Conservation (phyloP, 2,329 filamentous ascomycete genomes). For the Coniosporium tulheliwenetii region DNA sequence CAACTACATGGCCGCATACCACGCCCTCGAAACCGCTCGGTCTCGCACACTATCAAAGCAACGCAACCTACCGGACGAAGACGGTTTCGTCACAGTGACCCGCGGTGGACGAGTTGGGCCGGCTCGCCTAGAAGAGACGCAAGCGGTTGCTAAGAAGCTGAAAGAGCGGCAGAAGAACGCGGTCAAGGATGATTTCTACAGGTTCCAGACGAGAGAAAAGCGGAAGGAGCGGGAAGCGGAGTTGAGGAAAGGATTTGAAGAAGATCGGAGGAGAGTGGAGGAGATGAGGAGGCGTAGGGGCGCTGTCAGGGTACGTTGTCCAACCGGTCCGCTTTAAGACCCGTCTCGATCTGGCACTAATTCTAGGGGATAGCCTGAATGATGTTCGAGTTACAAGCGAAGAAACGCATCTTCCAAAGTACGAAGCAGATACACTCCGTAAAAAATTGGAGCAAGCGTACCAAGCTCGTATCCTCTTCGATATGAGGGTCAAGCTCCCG, state of each 20-base stretch:
- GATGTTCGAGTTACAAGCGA: no score
- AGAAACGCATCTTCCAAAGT: no score
- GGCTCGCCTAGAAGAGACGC: constrained; percentile 55
- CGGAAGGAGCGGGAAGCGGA: constrained; percentile 59
- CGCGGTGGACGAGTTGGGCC: constrained; percentile 60
- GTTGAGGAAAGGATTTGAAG: constrained; percentile 57
- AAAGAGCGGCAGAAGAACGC: constrained; percentile 43
- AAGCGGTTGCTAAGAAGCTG: constrained; percentile 45
- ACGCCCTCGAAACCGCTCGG: constrained; percentile 49
- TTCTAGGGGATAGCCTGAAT: no score
- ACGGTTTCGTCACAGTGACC: constrained; percentile 88
- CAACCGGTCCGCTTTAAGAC: no score
- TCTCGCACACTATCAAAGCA: constrained; percentile 44
- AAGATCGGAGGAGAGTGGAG: constrained; percentile 56
- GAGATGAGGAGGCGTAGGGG: constrained; percentile 54
- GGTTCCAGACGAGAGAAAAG: constrained; percentile 69
- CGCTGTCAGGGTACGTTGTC: constrained; percentile 34
- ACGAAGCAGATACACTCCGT: no score
- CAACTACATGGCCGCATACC: constrained; percentile 71
- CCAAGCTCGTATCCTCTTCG: no score
- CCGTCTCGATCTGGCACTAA: no score
- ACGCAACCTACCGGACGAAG: constrained; percentile 74
- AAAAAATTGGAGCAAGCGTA: no score
- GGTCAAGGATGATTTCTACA: constrained; percentile 60
- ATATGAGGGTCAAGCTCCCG: no score